A percentile compares a stretch with the other conserved stretches of the same genome.
Conservation (phyloP, 805 yeast species). For the Cyberlindnera japonica region DNA sequence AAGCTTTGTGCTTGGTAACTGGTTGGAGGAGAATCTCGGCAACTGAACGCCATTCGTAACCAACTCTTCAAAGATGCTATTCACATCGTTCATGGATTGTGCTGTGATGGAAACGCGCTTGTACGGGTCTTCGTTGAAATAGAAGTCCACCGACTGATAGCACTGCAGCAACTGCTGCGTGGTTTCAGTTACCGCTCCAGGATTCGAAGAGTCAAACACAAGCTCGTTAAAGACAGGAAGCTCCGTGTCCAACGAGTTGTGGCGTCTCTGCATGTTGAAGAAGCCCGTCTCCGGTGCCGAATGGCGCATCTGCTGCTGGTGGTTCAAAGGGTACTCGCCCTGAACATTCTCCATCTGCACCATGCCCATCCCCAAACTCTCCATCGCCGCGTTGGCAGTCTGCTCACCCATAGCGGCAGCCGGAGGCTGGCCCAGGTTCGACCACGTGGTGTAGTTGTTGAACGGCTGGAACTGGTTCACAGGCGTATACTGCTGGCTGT, state of each 20-base stretch:
- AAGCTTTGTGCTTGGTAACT: constrained; percentile 34
- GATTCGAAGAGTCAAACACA: constrained; percentile 8
- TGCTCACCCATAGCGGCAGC: too few relatives aligned
- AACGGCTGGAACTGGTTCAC: constrained; percentile 1
- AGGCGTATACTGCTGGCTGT: constrained; percentile 5
- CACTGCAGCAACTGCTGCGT: constrained; percentile 15
- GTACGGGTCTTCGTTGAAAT: constrained; percentile 24
- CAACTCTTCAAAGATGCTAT: constrained; percentile 11
- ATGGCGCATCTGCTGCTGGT: constrained; percentile 6
- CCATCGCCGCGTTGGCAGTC: too few relatives aligned
- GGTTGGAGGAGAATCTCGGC: constrained; percentile 22
- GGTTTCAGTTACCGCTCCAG: constrained; percentile 16
- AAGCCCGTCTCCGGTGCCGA: constrained; percentile 10
- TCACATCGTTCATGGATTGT: constrained; percentile 8
- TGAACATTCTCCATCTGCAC: not conserved
- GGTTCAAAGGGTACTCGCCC: not conserved
- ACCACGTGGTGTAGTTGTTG: constrained; percentile 11
- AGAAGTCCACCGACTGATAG: constrained; percentile 22
- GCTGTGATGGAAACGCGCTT: constrained; percentile 23
- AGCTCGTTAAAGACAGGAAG: constrained; percentile 13
- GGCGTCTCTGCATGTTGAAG: constrained; percentile 7
- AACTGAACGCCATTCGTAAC: constrained; percentile 19
- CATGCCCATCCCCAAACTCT: too few relatives aligned
- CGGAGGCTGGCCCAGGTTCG: too few relatives aligned
- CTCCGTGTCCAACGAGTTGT: not conserved